Evolutionary conservation across 179 eudicot species (phyloP).

Genomic region (Silene coronaria): DNA sequence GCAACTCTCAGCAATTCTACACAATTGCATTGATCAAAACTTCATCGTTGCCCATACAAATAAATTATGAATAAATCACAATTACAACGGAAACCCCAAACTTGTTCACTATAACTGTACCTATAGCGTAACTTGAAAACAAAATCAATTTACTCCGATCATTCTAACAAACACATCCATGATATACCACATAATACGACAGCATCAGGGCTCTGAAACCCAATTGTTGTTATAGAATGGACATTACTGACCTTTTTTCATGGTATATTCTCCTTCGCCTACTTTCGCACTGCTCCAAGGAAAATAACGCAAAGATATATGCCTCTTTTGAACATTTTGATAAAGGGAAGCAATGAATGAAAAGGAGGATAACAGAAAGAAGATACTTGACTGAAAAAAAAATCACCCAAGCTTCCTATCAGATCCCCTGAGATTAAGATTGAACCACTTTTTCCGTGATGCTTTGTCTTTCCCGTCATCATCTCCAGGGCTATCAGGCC

Average conservation of each 20-base stretch:
- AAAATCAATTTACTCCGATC: conserved; percentile 7
- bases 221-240: conserved; percentile 5
- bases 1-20: no score
- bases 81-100: conserved; percentile 21
- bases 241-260: not conserved
- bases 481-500: conserved; percentile 62
- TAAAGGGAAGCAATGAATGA: not conserved
- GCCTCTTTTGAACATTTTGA: not conserved
- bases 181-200: not conserved
- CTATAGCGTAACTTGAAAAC: conserved; percentile 12
- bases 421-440: conserved; percentile 72
- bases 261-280: not conserved
- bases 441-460: conserved; percentile 80
- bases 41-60: not conserved
- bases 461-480: conserved; percentile 83
- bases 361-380: conserved; percentile 9
- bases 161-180: conserved; percentile 15
- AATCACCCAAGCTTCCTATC: conserved; percentile 52
- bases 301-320: not conserved
- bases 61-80: conserved; percentile 4
- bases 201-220: conserved; percentile 6
- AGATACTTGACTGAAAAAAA: not conserved
- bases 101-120: not conserved
- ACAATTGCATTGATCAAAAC: conserved; percentile 11
- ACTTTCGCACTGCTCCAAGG: not conserved